Evolutionary conservation across 2,329 filamentous ascomycete genomes (phyloP), one percentile per base, ranked within the genome.

Genomic region (Ceratocystis ficicola): DNA sequence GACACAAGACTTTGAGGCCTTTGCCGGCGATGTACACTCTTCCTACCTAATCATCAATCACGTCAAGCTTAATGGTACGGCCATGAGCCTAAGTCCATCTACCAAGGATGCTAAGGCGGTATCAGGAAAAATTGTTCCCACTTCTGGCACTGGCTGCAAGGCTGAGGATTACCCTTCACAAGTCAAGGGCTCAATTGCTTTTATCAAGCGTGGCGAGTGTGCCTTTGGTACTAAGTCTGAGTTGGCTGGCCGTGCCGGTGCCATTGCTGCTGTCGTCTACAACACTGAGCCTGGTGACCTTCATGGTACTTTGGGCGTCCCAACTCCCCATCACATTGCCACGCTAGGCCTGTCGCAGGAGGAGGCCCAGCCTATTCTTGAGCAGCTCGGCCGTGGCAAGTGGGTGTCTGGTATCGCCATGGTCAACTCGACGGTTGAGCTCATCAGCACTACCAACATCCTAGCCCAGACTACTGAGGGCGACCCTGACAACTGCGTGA

Each of bases 181-280:
- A 0, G 76, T 86, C 3, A 73, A 77, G 8, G 86, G 84, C 62
- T 83, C 83, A 67, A 86, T 94, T 67, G 88, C 86, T 8, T 78
- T 94, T 46, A 81, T 94, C 69, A 78, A 80, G 36, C 85, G 89
- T 65, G 89, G 89, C 64, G 78, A 75, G 1, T 94, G 89, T 72
- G 70, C 83, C 6, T 94, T 93, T 70, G 87, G 85, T 10, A 75
- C 79, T 67, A 94, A 94, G 77, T 86, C 86, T 1, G 80, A 80
- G 64, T 76, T 82, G 15, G 88, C 89, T 5, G 86, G 85, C 52
- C 79, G 77, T 62, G 87, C 87, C 1, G 87, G 88, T 22, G 89
- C 89, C 4, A 74, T 83, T 2, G 89, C 85, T 1, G 87, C 86
- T 0, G 76, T 94, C 15, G 79, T 94, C 62, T 92, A 89, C 76